A percentile compares a stretch with the other conserved stretches of the same genome.
phyloP scores from a whole-genome alignment of 352 stramenopile species.

The Globisporangium canariense region DNA sequence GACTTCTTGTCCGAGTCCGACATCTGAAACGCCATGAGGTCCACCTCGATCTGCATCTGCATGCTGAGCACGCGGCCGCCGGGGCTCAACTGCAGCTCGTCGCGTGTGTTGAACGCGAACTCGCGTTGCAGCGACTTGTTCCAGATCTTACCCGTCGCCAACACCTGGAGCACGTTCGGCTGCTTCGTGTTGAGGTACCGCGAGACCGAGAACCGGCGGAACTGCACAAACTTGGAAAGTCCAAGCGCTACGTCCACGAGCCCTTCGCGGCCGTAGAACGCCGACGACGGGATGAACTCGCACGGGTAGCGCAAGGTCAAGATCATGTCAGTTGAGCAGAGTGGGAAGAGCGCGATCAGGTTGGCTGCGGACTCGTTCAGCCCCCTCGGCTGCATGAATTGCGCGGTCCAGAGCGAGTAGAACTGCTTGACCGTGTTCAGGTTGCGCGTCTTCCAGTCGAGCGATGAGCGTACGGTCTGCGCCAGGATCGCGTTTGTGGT shows the following conservation, averaged over 20 bases:
- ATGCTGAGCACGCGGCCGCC: conserved; percentile 73
- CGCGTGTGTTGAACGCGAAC: conserved; percentile 80
- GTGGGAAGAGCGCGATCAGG: conserved; percentile 71
- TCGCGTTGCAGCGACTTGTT: conserved; percentile 77
- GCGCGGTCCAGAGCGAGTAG: conserved; percentile 74
- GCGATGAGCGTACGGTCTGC: conserved; percentile 72
- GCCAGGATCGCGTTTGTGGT: conserved; percentile 27
- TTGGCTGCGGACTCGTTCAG: conserved; percentile 50
- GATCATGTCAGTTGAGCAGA: conserved; percentile 80
- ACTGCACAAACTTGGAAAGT: conserved; percentile 71
- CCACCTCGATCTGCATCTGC: conserved; percentile 85
- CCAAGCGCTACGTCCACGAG: conserved; percentile 76
- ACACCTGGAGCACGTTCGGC: conserved; percentile 74
- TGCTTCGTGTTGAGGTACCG: conserved; percentile 79
- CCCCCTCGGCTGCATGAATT: conserved; percentile 62
- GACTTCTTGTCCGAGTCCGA: conserved; percentile 68
- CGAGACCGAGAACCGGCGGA: conserved; percentile 66
- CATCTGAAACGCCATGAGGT: conserved; percentile 76
- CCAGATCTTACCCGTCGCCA: conserved; percentile 72
- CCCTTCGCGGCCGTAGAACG: conserved; percentile 78
- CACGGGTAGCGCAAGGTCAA: conserved; percentile 76
- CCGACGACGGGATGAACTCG: conserved; percentile 70
- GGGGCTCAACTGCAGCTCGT: conserved; percentile 74
- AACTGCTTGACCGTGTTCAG: conserved; percentile 81
- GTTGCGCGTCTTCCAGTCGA: conserved; percentile 84